phyloP scores from a whole-genome alignment of 2,329 filamentous ascomycete species.

The Aureobasidium sp. region DNA sequence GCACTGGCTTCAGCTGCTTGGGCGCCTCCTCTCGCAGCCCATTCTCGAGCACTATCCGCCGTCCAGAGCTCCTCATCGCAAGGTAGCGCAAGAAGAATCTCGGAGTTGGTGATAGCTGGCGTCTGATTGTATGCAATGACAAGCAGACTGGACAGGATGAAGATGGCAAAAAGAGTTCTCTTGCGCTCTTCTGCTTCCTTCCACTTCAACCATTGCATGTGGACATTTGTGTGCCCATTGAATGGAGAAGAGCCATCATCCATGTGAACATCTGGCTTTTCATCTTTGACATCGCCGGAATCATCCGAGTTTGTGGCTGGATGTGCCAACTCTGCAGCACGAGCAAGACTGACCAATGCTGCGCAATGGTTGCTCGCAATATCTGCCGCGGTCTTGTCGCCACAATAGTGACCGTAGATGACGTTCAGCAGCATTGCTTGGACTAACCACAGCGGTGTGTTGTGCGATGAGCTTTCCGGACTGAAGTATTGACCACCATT shows the following conservation, averaged over 20 bases:
- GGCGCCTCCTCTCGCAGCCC: conserved; percentile 69
- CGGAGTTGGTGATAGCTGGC: conserved; percentile 86
- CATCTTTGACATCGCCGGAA: conserved; percentile 13
- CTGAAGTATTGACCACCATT: conserved; percentile 34
- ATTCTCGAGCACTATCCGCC: conserved; percentile 74
- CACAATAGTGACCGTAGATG: conserved; percentile 90
- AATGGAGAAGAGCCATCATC: conserved; percentile 36
- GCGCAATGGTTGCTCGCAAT: conserved; percentile 90
- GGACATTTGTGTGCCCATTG: conserved; percentile 6
- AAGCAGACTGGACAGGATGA: conserved; percentile 82
- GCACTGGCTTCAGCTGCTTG: conserved; percentile 62
- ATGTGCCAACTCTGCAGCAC: conserved; percentile 71
- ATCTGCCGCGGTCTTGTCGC: conserved; percentile 82
- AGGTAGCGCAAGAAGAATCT: conserved; percentile 80
- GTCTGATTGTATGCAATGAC: conserved; percentile 91
- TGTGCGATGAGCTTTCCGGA: conserved; percentile 42
- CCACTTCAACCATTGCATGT: conserved; percentile 80
- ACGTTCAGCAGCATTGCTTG: conserved; percentile 96
- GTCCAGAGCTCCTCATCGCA: conserved; percentile 90
- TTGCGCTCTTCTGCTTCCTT: conserved; percentile 85
- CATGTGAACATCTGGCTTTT: conserved; percentile 48
- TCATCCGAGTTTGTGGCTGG: conserved; percentile 34
- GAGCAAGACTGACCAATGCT: conserved; percentile 81
- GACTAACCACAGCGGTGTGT: conserved; percentile 84
- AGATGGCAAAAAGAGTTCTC: conserved; percentile 84